phyloP scores from a whole-genome alignment of 176 grass and related monocot species.

The Thalia dealbata region DNA sequence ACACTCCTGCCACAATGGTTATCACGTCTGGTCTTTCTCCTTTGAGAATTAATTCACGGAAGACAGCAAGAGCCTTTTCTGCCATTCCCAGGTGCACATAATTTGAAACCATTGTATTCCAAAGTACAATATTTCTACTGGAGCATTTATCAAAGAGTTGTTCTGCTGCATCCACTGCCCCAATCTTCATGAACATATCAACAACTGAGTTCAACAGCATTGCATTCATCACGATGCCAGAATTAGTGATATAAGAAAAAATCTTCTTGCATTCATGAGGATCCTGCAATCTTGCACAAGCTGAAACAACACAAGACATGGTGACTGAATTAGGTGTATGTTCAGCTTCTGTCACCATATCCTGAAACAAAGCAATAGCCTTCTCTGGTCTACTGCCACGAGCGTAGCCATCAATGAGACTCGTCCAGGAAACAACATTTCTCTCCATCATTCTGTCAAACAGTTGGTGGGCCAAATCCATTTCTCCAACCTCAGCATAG shows the following conservation, averaged over 20 bases:
- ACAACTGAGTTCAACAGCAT: slow-evolving; percentile 2
- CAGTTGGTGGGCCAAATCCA: background rate
- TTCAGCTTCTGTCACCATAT: background rate
- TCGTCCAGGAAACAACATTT: slow-evolving; percentile 16
- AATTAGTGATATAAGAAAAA: slow-evolving; percentile 1
- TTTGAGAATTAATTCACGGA: background rate
- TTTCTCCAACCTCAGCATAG: background rate
- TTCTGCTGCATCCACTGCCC: slow-evolving; percentile 2
- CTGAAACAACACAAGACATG: slow-evolving; percentile 8
- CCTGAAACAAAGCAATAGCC: slow-evolving; percentile 15
- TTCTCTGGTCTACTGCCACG: background rate
- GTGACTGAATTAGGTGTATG: background rate
- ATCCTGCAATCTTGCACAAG: slow-evolving; percentile 5
- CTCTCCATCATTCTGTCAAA: slow-evolving; percentile 6
- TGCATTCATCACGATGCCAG: background rate
- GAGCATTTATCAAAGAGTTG: slow-evolving; percentile 1
- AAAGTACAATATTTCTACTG: slow-evolving; percentile 10
- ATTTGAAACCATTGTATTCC: slow-evolving; percentile 16
- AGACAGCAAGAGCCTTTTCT: slow-evolving; percentile 8
- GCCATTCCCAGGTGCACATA: slow-evolving; percentile 5
- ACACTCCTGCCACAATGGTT: background rate
- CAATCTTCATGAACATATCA: slow-evolving; percentile 10
- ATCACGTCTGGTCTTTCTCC: slow-evolving; percentile 5
- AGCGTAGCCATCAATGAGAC: slow-evolving; percentile 18
- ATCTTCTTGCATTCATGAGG: background rate